Conservation (phyloP, 768 basidiomycete species). For the Pisolithus sp. region DNA sequence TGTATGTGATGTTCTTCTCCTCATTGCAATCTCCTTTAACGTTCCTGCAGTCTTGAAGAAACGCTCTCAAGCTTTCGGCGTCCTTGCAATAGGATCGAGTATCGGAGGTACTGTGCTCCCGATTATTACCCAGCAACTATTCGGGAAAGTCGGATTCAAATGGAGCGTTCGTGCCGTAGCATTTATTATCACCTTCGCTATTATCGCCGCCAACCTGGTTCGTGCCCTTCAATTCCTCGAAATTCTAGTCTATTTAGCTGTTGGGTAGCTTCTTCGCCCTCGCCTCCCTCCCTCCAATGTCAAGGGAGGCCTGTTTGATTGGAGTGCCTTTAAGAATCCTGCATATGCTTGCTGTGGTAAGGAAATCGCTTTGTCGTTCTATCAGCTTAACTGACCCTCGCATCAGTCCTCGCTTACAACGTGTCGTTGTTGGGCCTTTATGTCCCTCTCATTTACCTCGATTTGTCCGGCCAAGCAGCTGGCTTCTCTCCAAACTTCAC, state of each 20-base stretch:
- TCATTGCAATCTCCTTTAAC: neutral
- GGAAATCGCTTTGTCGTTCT: neutral
- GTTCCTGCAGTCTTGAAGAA: neutral
- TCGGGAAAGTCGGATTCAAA: constrained; percentile 48
- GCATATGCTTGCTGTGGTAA: constrained; percentile 6
- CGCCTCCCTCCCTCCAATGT: constrained; percentile 45
- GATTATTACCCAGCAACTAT: constrained; percentile 45
- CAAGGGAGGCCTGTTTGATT: constrained; percentile 49
- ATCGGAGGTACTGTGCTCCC: constrained; percentile 61
- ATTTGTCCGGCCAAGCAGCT: constrained; percentile 3
- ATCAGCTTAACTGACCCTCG: neutral
- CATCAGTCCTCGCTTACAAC: constrained; percentile 6
- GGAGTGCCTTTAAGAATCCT: constrained; percentile 35
- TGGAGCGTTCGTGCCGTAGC: constrained; percentile 70
- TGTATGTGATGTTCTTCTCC: constrained; percentile 10
- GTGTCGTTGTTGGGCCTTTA: constrained; percentile 2
- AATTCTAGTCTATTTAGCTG: constrained; percentile 17
- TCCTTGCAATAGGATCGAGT: constrained; percentile 56
- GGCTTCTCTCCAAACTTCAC: constrained; percentile 7
- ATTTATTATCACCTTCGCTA: constrained; percentile 45
- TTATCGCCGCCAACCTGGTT: constrained; percentile 44
- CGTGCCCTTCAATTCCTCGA: constrained; percentile 2
- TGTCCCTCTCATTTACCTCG: constrained; percentile 7
- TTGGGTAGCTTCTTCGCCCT: constrained; percentile 23
- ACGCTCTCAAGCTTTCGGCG: constrained; percentile 38